Conservation (phyloP, 2,329 filamentous ascomycete genomes). For the Fusarium clavum region DNA sequence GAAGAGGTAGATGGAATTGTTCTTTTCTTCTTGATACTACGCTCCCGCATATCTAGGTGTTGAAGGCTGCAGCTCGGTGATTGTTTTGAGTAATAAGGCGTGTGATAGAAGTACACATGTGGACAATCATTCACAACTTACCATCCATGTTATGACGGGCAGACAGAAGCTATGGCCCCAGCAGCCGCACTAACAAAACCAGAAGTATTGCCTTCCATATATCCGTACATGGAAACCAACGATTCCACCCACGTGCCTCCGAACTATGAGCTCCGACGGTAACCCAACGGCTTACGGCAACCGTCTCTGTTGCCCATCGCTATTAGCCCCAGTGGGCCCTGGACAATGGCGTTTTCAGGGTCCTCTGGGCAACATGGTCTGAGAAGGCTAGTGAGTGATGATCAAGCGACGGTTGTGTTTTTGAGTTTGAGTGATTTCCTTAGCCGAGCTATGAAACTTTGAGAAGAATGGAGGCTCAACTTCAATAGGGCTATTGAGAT, state of each 20-base stretch:
- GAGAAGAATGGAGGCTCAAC: neutral
- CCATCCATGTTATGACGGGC: slow-evolving; percentile 21
- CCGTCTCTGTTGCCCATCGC: neutral
- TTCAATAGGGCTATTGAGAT: neutral
- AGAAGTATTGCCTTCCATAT: neutral
- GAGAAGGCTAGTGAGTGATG: neutral
- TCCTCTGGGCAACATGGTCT: slow-evolving; percentile 13
- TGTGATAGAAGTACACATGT: neutral
- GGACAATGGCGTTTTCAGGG: slow-evolving; percentile 28
- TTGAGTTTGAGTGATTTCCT: slow-evolving; percentile 37
- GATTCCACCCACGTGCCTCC: neutral
- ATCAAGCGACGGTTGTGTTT: slow-evolving; percentile 3
- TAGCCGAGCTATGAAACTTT: neutral
- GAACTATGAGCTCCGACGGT: neutral
- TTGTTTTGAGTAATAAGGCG: slow-evolving; percentile 29
- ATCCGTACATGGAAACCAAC: neutral
- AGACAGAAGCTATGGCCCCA: neutral
- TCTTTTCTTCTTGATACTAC: neutral
- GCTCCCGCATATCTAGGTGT: neutral
- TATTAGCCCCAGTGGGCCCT: neutral
- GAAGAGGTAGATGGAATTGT: slow-evolving; percentile 9
- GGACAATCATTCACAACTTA: neutral
- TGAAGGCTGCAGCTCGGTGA: slow-evolving; percentile 32
- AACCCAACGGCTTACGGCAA: slow-evolving; percentile 1
- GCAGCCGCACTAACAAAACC: neutral